Conservation (phyloP, 225 moss, liverwort and hornwort species). For the Climacium dendroides region DNA sequence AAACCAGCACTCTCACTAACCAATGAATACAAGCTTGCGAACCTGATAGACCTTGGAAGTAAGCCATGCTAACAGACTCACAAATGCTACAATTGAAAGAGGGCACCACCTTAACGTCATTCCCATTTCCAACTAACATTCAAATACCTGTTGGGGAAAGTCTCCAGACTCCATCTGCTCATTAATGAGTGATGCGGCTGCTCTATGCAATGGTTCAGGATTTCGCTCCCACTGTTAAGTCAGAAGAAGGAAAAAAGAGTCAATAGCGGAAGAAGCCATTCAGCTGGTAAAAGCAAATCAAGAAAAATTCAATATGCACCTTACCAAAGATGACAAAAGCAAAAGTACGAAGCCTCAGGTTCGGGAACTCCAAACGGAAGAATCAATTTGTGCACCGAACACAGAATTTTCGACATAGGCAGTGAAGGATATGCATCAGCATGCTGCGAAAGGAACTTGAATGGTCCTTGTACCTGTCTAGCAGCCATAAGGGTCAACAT, state of each 20-base stretch:
- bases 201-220: conserved; percentile 80
- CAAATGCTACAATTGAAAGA: not conserved
- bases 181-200: conserved; percentile 69
- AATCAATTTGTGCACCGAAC: not conserved
- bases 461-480: conserved; percentile 44
- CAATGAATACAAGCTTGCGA: not conserved
- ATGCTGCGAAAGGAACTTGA: not conserved
- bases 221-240: conserved; percentile 42
- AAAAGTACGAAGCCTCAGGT: not conserved
- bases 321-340: not conserved
- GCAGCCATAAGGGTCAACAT: conserved; percentile 69
- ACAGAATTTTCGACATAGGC: not conserved
- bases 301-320: not conserved
- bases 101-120: not conserved
- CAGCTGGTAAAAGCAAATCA: not conserved
- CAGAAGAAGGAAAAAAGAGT: not conserved
- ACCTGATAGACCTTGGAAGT: not conserved
- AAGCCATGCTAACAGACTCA: not conserved
- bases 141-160: conserved; percentile 83
- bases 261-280: not conserved
- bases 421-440: not conserved
- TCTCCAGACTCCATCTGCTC: conserved; percentile 70
- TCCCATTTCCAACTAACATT: not conserved
- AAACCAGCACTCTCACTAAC: not conserved
- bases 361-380: not conserved